phyloP scores from a whole-genome alignment of 768 basidiomycete genomes.

The Cytidiella melzeri region DNA sequence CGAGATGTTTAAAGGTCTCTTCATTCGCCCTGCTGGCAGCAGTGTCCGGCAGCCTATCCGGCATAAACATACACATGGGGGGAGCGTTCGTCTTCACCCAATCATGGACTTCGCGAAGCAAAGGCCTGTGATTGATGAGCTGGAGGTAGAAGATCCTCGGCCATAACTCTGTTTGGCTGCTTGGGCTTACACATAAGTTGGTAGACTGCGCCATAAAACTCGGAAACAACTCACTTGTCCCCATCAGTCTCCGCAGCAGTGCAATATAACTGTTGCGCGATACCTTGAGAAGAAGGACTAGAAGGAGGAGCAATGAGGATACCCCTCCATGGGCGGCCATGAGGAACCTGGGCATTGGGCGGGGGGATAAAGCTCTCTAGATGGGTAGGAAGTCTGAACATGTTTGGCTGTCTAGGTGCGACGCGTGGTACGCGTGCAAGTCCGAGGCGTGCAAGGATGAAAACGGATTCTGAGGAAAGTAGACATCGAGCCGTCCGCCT shows the following conservation, averaged over 20 bases:
- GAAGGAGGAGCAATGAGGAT: slow-evolving; percentile 43
- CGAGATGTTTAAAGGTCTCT: slow-evolving; percentile 48
- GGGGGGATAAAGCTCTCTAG: slow-evolving; percentile 54
- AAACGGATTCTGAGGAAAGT: slow-evolving; percentile 10
- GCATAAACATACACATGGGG: slow-evolving; percentile 57
- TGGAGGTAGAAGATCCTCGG: slow-evolving; percentile 40
- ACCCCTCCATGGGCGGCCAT: slow-evolving; percentile 52
- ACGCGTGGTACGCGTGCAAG: neutral
- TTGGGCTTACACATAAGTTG: slow-evolving; percentile 11
- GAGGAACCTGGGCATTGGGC: slow-evolving; percentile 38
- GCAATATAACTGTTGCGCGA: slow-evolving; percentile 43
- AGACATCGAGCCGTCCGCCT: slow-evolving; percentile 12
- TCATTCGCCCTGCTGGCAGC: slow-evolving; percentile 45
- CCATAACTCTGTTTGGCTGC: slow-evolving; percentile 51
- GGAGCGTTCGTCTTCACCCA: slow-evolving; percentile 43
- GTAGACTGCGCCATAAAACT: slow-evolving; percentile 1
- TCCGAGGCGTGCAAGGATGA: slow-evolving; percentile 1
- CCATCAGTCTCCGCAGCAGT: slow-evolving; percentile 67
- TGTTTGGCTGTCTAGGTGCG: slow-evolving; percentile 6
- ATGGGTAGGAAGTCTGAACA: slow-evolving; percentile 55
- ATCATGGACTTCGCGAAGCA: slow-evolving; percentile 38
- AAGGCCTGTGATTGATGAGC: slow-evolving; percentile 35
- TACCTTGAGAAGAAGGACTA: slow-evolving; percentile 35
- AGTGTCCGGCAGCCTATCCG: slow-evolving; percentile 49
- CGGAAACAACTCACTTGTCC: slow-evolving; percentile 47